Conservation (phyloP, 176 grass and related monocot genomes). For the Cenchrus fungigraminus region DNA sequence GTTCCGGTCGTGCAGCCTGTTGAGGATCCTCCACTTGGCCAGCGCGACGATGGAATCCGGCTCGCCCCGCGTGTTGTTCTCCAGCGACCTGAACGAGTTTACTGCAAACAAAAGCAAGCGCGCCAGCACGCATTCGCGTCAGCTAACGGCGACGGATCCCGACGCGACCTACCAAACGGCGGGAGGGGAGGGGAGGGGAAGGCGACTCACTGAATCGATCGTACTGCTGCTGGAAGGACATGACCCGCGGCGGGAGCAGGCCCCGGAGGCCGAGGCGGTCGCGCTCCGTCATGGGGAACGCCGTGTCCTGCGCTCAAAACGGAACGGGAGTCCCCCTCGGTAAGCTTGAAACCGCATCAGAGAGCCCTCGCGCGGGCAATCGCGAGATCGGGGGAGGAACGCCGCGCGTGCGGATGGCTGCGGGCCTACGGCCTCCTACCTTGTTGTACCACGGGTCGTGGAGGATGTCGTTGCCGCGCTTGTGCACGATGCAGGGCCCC, state of each 20-base stretch:
- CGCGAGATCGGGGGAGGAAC: background rate
- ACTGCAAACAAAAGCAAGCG: conserved; percentile 48
- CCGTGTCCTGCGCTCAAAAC: conserved; percentile 67
- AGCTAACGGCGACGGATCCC: too few species aligned
- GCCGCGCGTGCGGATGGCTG: background rate
- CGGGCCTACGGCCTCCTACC: conserved; percentile 28
- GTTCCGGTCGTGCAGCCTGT: conserved; percentile 94
- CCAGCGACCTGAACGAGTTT: conserved; percentile 84
- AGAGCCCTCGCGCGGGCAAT: background rate
- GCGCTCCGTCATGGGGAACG: conserved; percentile 92
- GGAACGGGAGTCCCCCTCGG: background rate
- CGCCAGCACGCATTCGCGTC: too few species aligned
- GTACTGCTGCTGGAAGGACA: conserved; percentile 97
- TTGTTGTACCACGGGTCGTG: conserved; percentile 96
- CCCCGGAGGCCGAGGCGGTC: conserved; percentile 96
- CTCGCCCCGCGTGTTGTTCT: conserved; percentile 85
- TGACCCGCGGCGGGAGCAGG: conserved; percentile 92
- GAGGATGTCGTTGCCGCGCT: conserved; percentile 94
- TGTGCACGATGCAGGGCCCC: conserved; percentile 89
- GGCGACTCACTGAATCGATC: conserved; percentile 85
- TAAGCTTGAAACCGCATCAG: background rate
- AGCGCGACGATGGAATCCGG: conserved; percentile 60
- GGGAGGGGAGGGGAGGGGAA: too few species aligned
- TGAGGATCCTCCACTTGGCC: conserved; percentile 99
- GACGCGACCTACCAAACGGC: too few species aligned